Evolutionary conservation across 73 alveolate species (phyloP), one percentile per base, ranked within the genome.

Genomic region (Blepharisma stoltei): DNA sequence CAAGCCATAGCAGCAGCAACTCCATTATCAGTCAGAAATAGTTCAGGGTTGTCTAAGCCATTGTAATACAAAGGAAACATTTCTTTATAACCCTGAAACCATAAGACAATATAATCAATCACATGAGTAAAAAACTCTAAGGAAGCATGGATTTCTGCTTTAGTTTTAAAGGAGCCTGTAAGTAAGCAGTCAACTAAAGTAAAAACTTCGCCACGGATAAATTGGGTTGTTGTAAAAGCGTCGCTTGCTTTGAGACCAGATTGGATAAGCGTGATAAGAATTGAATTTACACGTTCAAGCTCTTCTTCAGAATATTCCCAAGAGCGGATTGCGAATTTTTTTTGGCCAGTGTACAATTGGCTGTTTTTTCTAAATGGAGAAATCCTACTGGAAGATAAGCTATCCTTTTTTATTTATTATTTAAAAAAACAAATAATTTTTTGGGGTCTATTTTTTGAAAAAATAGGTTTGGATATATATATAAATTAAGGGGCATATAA

Each of bases 281-380:
- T 67, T 67, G 20, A 43, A 25, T 55, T 25, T 44, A n/a, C n/a
- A 9, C 18, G 48, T 27, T 7, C 8, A 23, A 78, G 68, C 25
- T 37, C 68, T 78, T 78, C 55, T 23, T 7, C 9, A 67, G 46
- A 54, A 38, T 48, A 18, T 23, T 70, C 67, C 65, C 65, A 86
- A 14, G 81, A 86, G 44, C 93, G 47, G 38, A 45, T 25, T 20
- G 93, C 82, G 48, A 47, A 23, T 54, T 82, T 81, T 69, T 60
- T 84, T 68, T 83, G 83, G 23, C 95, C 95, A 6, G 95, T 84
- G 60, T 88, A 84, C 6, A 82, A 80, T 23, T 73, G 75, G 18
- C 89, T 54, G 54, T 79, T 77, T 55, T 75, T 78, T 44, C 90
- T 77, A 46, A 88, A 73, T 38, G 95, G 92, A 37, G 83, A 84